Conservation (phyloP, 2,329 filamentous ascomycete genomes). For the Colletotrichum brevisporum region DNA sequence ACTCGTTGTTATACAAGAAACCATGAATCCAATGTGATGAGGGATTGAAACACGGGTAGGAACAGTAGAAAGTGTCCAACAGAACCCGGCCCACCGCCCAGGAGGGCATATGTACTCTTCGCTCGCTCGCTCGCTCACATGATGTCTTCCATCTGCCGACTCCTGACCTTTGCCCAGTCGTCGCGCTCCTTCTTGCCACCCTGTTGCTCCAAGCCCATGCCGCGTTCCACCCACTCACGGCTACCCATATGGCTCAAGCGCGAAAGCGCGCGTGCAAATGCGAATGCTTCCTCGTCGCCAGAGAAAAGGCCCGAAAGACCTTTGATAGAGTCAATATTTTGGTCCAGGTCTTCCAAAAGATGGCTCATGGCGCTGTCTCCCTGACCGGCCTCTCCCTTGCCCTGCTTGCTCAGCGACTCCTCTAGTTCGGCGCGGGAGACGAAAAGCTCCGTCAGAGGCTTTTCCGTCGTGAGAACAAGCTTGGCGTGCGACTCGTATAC, state of each 20-base stretch:
- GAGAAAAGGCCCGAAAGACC: slow-evolving; percentile 84
- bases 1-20: slow-evolving; percentile 6
- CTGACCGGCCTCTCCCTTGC: slow-evolving; percentile 46
- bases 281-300: slow-evolving; percentile 96
- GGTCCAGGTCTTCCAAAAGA: slow-evolving; percentile 89
- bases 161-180: slow-evolving; percentile 75
- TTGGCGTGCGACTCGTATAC: slow-evolving; percentile 96
- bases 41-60: slow-evolving; percentile 13
- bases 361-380: slow-evolving; percentile 80
- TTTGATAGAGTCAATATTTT: slow-evolving; percentile 88
- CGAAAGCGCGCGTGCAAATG: slow-evolving; percentile 90
- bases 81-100: slow-evolving; percentile 1
- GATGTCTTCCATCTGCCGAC: slow-evolving; percentile 77
- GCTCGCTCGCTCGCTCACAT: slow-evolving; percentile 59
- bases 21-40: slow-evolving; percentile 1
- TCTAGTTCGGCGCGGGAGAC: slow-evolving; percentile 79
- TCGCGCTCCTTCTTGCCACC: slow-evolving; percentile 77
- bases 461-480: slow-evolving; percentile 90
- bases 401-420: slow-evolving; percentile 64
- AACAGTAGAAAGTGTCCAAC: slow-evolving; percentile 21
- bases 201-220: slow-evolving; percentile 74
- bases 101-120: slow-evolving; percentile 3
- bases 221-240: slow-evolving; percentile 93
- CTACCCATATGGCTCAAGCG: slow-evolving; percentile 93
- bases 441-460: slow-evolving; percentile 89